Conservation (phyloP, 2,329 filamentous ascomycete species). For the Geoglossum cookeanum region DNA sequence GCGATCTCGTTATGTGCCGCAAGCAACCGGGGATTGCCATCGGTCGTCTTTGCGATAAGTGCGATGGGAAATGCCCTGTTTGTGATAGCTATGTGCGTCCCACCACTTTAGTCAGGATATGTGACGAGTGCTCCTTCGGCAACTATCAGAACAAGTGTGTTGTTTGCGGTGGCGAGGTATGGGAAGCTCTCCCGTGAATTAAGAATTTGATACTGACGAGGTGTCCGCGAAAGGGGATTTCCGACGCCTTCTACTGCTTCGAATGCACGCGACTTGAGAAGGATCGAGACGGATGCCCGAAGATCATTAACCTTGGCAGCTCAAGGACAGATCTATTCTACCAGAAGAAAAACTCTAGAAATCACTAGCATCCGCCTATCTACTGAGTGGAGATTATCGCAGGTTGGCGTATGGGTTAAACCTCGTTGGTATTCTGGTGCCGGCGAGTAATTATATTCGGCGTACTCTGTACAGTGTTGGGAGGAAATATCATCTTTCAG, state of each 20-base stretch:
- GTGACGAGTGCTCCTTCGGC: conserved; percentile 97
- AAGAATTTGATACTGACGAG: conserved; percentile 6
- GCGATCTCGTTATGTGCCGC: conserved; percentile 98
- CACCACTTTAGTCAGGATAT: conserved; percentile 92
- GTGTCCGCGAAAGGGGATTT: conserved; percentile 45
- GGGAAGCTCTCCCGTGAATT: not conserved
- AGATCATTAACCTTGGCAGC: conserved; percentile 97
- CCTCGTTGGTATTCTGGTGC: not conserved
- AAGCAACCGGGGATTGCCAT: conserved; percentile 96
- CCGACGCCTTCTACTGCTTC: conserved; percentile 97
- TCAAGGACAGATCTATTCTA: conserved; percentile 81
- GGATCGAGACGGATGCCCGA: conserved; percentile 91
- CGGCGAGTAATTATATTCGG: not conserved
- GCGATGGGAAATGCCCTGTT: conserved; percentile 97
- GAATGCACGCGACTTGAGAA: conserved; percentile 95
- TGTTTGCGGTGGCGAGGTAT: conserved; percentile 74
- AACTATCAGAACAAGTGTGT: conserved; percentile 99
- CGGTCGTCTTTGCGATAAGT: conserved; percentile 98
- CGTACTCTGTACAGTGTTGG: not conserved
- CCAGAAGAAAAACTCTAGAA: conserved; percentile 53
- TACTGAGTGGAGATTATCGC: not conserved
- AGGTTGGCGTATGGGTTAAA: not conserved
- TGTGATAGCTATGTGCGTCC: conserved; percentile 98
- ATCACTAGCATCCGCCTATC: conserved; percentile 23
- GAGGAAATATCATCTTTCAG: not conserved